These are phyloP conservation scores for Candida morakotiae DNA, from an alignment of 805 yeast species.

Conservation along the genomic window DNA sequence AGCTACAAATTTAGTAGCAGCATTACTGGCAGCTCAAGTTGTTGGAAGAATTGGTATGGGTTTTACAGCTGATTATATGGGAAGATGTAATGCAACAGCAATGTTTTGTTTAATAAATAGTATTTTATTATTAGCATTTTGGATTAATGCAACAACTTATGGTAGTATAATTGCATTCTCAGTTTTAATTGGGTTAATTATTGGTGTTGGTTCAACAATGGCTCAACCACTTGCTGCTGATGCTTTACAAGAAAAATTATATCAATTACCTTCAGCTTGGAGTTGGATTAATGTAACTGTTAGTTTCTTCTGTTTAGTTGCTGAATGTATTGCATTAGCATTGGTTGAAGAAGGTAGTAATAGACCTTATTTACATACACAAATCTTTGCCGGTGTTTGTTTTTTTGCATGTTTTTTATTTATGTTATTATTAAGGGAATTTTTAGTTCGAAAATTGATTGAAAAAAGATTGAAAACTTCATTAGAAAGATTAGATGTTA, in stretches of 20 bases:
- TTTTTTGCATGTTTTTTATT: conserved; percentile 41
- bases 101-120: conserved; percentile 18
- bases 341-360: conserved; percentile 19
- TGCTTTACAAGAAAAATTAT: conserved; percentile 13
- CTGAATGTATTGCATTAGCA: conserved; percentile 55
- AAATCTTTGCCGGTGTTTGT: conserved; percentile 53
- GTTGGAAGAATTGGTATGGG: conserved; percentile 52
- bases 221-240: conserved; percentile 23
- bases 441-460: conserved; percentile 43
- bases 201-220: conserved; percentile 27
- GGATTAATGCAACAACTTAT: conserved; percentile 35
- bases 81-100: conserved; percentile 37
- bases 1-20: conserved; percentile 29
- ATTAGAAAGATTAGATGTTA: background rate
- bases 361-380: conserved; percentile 56
- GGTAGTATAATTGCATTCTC: conserved; percentile 27
- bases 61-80: conserved; percentile 41
- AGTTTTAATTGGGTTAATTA: conserved; percentile 23
- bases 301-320: conserved; percentile 32
- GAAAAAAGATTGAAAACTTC: conserved; percentile 11
- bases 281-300: conserved; percentile 32
- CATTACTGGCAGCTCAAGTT: conserved; percentile 39
- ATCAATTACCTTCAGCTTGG: conserved; percentile 37
- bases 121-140: conserved; percentile 29
- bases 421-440: conserved; percentile 48